Conservation (phyloP, 73 alveolate species). For the Tetrahymena malaccensis region DNA sequence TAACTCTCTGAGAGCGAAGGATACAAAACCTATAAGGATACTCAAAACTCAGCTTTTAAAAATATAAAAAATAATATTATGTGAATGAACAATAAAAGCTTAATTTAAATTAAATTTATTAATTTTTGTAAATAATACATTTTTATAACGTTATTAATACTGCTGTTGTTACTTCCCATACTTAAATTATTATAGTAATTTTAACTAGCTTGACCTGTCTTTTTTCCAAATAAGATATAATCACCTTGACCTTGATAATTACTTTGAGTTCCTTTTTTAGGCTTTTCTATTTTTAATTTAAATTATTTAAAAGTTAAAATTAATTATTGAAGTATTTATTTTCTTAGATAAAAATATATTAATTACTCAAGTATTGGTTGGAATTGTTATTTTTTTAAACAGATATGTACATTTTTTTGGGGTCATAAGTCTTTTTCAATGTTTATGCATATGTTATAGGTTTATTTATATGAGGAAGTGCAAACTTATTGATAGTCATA, state of each 20-base stretch:
- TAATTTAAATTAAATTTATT: too few relatives aligned
- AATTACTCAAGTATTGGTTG: background rate
- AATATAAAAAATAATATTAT: background rate
- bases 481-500: background rate
- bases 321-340: too few relatives aligned
- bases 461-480: background rate
- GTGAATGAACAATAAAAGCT: background rate
- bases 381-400: background rate
- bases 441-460: background rate
- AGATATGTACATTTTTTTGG: background rate
- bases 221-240: background rate
- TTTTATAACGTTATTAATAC: background rate
- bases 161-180: background rate
- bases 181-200: background rate
- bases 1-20: background rate
- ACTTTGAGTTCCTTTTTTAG: background rate
- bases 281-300: background rate
- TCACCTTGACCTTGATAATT: background rate
- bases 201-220: background rate
- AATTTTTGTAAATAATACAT: background rate
- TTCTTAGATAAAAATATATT: too few relatives aligned
- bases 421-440: background rate
- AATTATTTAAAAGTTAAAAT: too few relatives aligned
- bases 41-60: background rate
- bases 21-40: background rate